phyloP scores from a whole-genome alignment of 805 yeast species.

The Saturnispora besseyi region DNA sequence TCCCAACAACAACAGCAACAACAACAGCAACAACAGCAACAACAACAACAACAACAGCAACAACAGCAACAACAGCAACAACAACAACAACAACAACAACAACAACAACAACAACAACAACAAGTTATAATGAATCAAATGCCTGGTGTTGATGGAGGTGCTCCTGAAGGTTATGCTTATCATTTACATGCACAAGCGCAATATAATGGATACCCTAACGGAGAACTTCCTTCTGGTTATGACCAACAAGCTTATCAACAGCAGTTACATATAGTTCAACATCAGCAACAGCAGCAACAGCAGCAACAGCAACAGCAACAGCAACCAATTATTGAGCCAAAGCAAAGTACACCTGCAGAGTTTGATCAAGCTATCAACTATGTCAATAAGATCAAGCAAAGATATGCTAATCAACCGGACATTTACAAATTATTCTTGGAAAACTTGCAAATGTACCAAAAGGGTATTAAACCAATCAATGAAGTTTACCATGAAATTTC shows the following conservation, averaged over 20 bases:
- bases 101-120: constrained; percentile 13
- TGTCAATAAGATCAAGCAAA: constrained; percentile 90
- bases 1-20: constrained; percentile 20
- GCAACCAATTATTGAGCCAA: constrained; percentile 17
- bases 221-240: constrained; percentile 1
- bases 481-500: constrained; percentile 95
- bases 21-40: background rate
- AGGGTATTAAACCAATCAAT: constrained; percentile 89
- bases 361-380: constrained; percentile 95
- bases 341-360: constrained; percentile 66
- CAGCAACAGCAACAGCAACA: constrained; percentile 15
- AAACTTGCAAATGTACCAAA: constrained; percentile 90
- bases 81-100: constrained; percentile 9
- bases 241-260: constrained; percentile 8
- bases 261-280: constrained; percentile 9
- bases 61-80: constrained; percentile 20
- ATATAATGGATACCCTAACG: background rate
- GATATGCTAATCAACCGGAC: constrained; percentile 91
- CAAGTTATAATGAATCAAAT: background rate
- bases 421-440: constrained; percentile 91
- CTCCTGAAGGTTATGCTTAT: background rate
- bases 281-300: too few relatives aligned
- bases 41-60: constrained; percentile 12
- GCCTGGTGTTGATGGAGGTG: background rate
- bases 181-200: background rate